These are phyloP conservation scores for Mediolabrus comicus DNA, from an alignment of 108 stramenopile species.

Conservation along the genomic window DNA sequence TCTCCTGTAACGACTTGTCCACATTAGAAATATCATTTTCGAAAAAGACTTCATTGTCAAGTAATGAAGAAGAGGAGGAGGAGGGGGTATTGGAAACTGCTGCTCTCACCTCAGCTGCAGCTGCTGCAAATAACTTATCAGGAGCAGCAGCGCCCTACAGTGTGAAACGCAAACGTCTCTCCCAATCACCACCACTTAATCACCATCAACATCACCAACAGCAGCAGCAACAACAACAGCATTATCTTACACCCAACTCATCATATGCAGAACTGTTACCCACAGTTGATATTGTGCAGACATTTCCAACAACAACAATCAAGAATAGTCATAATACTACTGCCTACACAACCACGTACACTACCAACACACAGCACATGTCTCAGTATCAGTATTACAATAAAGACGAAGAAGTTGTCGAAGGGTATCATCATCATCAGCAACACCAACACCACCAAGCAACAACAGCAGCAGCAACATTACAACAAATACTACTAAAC, in stretches of 20 bases:
- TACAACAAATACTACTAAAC: not conserved
- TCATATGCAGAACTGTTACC: not conserved
- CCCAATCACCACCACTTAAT: not conserved
- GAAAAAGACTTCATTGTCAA: not conserved
- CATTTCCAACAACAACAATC: not conserved
- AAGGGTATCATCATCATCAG: not conserved
- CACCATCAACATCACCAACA: not conserved
- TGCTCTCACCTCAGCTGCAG: not conserved
- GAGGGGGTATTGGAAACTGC: not conserved
- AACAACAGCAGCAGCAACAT: not conserved
- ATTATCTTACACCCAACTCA: slow-evolving; percentile 1
- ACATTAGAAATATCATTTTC: not conserved
- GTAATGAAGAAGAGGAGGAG: not conserved
- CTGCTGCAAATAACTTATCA: not conserved
- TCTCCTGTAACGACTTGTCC: too few relatives aligned
- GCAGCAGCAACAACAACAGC: not conserved
- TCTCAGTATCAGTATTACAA: not conserved
- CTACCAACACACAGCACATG: not conserved
- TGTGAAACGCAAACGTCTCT: too few relatives aligned
- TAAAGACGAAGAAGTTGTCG: not conserved
- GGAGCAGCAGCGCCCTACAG: not conserved
- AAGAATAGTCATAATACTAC: too few relatives aligned
- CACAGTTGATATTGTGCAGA: not conserved
- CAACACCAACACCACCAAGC: not conserved
- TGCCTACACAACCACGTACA: too few relatives aligned